Conservation (phyloP, 305 asterid species). For the Rubia peregrina region DNA sequence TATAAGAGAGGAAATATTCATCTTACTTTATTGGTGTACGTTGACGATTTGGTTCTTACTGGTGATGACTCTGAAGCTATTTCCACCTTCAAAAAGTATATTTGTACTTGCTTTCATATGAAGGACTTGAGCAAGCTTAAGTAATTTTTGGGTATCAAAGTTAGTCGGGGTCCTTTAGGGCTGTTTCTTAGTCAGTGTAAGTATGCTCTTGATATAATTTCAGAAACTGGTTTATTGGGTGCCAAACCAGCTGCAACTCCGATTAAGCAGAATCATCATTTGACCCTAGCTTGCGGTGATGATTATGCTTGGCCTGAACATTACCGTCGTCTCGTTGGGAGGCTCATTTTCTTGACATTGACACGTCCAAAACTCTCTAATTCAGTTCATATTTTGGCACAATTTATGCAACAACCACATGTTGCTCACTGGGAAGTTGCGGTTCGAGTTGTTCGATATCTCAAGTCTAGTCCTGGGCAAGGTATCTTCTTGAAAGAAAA, state of each 20-base stretch:
- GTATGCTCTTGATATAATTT: not conserved
- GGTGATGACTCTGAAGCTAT: not conserved
- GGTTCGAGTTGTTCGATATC: not conserved
- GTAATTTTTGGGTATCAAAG: not conserved
- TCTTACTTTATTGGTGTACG: not conserved
- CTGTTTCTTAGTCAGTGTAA: not conserved
- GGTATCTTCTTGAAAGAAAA: not conserved
- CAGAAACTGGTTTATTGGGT: not conserved
- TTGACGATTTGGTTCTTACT: not conserved
- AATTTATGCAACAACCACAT: not conserved
- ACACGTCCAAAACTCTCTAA: not conserved
- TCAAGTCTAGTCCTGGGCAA: not conserved
- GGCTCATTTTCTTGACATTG: not conserved
- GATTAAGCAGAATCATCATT: not conserved
- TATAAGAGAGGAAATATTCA: not conserved
- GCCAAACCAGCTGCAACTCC: not conserved
- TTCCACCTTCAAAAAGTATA: not conserved
- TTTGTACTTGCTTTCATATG: not conserved
- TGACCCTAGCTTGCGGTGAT: not conserved
- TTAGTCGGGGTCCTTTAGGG: not conserved
- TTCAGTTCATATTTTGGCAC: not conserved
- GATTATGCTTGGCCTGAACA: not conserved
- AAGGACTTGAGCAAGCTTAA: not conserved
- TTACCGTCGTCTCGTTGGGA: not conserved
- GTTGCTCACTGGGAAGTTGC: not conserved